Evolutionary conservation across 2,329 filamentous ascomycete genomes (phyloP).

Genomic region (Lasiodiplodia sp.): DNA sequence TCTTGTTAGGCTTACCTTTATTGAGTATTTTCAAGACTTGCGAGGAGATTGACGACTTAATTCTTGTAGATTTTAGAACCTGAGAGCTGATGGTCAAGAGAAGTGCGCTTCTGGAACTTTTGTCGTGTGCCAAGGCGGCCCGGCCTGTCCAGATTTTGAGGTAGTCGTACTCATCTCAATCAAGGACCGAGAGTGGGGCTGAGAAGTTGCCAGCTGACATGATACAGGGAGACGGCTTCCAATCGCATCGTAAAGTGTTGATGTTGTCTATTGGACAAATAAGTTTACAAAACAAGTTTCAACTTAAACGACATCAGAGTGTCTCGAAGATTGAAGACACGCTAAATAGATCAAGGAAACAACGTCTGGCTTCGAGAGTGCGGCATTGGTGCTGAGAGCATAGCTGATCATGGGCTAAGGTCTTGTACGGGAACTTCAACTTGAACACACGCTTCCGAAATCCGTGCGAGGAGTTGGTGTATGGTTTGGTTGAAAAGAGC

Average conservation of each 20-base stretch:
- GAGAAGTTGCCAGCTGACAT: neutral
- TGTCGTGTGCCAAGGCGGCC: constrained; percentile 5
- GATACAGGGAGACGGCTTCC: no score
- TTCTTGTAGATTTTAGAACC: neutral
- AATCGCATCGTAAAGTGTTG: neutral
- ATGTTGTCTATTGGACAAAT: neutral
- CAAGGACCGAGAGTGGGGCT: no score
- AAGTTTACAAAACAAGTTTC: no score
- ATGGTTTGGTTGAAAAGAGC: neutral
- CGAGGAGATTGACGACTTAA: neutral
- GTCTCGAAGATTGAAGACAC: no score
- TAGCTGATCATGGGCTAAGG: constrained; percentile 38
- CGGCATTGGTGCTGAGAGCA: constrained; percentile 39
- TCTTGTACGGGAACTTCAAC: constrained; percentile 33
- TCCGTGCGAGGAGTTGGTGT: neutral
- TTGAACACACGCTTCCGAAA: constrained; percentile 28
- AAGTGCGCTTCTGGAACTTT: neutral
- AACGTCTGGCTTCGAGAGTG: constrained; percentile 44
- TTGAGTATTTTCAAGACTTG: neutral
- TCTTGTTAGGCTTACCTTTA: neutral
- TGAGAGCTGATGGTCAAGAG: neutral
- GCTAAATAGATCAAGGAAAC: neutral
- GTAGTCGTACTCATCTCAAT: neutral
- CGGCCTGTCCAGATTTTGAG: constrained; percentile 28
- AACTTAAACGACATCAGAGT: no score